Base-by-base conservation (phyloP, 2,329 filamentous ascomycete species). In the Penicillium capsulatum region DNA sequence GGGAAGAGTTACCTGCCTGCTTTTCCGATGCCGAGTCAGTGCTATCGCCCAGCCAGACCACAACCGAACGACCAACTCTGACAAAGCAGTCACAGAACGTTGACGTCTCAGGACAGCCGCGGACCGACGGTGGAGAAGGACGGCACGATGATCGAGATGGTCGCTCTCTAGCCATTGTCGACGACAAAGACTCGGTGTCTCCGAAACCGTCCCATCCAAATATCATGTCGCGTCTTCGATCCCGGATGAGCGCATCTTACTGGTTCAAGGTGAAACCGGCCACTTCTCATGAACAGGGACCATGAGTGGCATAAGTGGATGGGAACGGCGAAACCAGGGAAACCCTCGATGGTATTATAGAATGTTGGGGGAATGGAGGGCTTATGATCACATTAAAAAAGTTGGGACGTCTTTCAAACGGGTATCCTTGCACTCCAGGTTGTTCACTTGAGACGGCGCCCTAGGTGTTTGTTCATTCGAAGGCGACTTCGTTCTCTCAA, bases 371-470 rank as follows among this genome's bases (percentile, higher is more conserved):
- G n/a, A n/a, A n/a, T n/a, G n/a, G n/a, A n/a, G n/a, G n/a, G n/a
- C n/a, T n/a, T 33, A 20, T 38, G 9, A 39, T 67, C 57, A 68
- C 22, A 66, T 44, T 31, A 70, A 41, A 55, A 70, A 71, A 34
- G 64, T 69, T 26, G 68, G 68, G 31, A 71, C 65, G 52, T 70
- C 64, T 41, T 63, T 65, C 26, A 68, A 59, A 30, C 64, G 59
- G 20, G 63, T 60, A 50, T 63, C 66, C 49, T 63, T 66, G 36
- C 56, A 44, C 37, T 50, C 47, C 30, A 55, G 42, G 41, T 55
- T 52, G 31, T 55, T 46, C 19, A 39, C 40, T 10, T 36, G 42
- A 36, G 38, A 33, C 27, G 36, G 38, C 7, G 30, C 42, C 28
- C 51, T 50, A 31, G 48, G 35, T 13, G 36, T 36, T 39, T 44